phyloP scores from a whole-genome alignment of 768 basidiomycete genomes.

The Naganishia onofrii region DNA sequence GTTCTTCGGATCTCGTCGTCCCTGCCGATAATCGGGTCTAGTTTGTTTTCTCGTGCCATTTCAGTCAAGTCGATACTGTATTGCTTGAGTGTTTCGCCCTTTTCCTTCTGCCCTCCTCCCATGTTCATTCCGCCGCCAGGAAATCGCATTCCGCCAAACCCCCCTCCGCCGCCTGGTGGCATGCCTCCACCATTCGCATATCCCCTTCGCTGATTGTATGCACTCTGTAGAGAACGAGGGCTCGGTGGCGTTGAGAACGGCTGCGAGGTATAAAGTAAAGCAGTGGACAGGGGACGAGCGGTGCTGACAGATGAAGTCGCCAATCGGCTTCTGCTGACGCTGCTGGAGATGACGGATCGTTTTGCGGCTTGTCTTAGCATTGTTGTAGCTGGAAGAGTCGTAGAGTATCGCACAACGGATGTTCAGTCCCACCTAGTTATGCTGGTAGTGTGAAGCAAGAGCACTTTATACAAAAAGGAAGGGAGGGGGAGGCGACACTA shows the following conservation, averaged over 20 bases:
- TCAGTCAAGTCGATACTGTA: constrained; percentile 80
- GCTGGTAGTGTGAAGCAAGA: no score
- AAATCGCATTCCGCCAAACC: constrained; percentile 41
- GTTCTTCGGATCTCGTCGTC: constrained; percentile 89
- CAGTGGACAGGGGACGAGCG: not conserved
- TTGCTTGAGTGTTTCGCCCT: constrained; percentile 83
- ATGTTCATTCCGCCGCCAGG: constrained; percentile 40
- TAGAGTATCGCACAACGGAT: not conserved
- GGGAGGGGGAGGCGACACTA: no score
- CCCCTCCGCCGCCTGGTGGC: constrained; percentile 26
- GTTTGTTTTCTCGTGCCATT: constrained; percentile 74
- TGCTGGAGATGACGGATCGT: not conserved
- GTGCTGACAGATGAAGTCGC: constrained; percentile 6
- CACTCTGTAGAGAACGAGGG: not conserved
- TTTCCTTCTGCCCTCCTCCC: constrained; percentile 53
- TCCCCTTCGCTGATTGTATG: not conserved
- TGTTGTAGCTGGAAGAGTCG: not conserved
- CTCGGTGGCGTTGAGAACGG: no score
- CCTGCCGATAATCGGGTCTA: constrained; percentile 85
- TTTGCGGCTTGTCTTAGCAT: not conserved
- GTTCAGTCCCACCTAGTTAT: not conserved
- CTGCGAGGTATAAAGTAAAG: not conserved
- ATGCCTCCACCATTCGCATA: constrained; percentile 22
- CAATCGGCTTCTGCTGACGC: not conserved
- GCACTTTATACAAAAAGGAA: no score